Evolutionary conservation across 768 basidiomycete genomes (phyloP).

Genomic region (Lactarius indigo): DNA sequence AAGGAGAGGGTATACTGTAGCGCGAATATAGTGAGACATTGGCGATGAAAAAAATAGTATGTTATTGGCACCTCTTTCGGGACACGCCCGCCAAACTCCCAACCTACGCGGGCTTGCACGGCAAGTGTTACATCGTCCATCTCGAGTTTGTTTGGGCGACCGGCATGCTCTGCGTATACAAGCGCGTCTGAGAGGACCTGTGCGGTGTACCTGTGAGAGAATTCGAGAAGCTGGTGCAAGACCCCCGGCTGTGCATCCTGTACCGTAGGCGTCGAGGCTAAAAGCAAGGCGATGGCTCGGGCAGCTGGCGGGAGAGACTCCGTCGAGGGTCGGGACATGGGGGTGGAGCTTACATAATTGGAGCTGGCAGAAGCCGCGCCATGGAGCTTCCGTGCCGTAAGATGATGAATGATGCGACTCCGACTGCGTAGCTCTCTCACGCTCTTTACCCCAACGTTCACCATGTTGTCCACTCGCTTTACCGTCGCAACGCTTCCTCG

Average conservation of each 20-base stretch:
- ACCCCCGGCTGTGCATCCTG: conserved; percentile 86
- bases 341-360: conserved; percentile 1
- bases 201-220: conserved; percentile 77
- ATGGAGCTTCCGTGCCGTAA: not conserved
- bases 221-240: conserved; percentile 82
- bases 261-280: conserved; percentile 79
- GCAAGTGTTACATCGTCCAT: conserved; percentile 79
- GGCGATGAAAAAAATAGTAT: not conserved
- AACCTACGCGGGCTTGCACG: conserved; percentile 85
- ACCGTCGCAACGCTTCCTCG: conserved; percentile 45
- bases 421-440: not conserved
- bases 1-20: conserved; percentile 71
- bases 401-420: not conserved
- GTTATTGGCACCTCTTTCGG: conserved; percentile 69
- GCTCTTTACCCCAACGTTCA: conserved; percentile 36
- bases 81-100: conserved; percentile 87
- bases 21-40: not conserved
- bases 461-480: conserved; percentile 66
- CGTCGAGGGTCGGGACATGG: conserved; percentile 42
- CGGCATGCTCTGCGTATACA: conserved; percentile 86
- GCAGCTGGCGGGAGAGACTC: conserved; percentile 80
- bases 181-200: conserved; percentile 83
- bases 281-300: conserved; percentile 74
- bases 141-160: conserved; percentile 72
- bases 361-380: not conserved